These are phyloP conservation scores for Sclerotinia subarctica DNA, from an alignment of 2,329 filamentous ascomycete genomes.

Conservation along the genomic window DNA sequence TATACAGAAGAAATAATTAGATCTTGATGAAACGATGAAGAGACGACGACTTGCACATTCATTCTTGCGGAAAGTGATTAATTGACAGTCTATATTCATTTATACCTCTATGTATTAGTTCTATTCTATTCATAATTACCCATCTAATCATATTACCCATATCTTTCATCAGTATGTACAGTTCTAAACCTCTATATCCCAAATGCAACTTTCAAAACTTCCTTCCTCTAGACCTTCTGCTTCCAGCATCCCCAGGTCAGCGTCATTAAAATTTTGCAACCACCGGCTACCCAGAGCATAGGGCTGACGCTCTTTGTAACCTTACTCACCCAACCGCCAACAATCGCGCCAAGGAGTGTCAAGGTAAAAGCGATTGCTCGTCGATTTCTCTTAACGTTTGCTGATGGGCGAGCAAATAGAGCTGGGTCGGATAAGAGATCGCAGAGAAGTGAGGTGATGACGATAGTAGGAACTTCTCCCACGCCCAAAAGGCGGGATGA, in stretches of 20 bases:
- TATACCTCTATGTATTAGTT: background rate
- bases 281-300: conserved; percentile 40
- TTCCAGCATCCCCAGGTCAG: conserved; percentile 46
- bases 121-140: background rate
- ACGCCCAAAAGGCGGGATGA: conserved; percentile 65
- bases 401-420: conserved; percentile 39
- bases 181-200: background rate
- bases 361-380: conserved; percentile 48
- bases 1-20: background rate
- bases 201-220: background rate
- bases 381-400: conserved; percentile 50
- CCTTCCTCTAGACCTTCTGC: background rate
- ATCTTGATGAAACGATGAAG: background rate
- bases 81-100: background rate
- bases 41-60: background rate
- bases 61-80: background rate
- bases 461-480: conserved; percentile 68
- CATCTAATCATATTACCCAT: background rate
- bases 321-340: conserved; percentile 46
- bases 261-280: conserved; percentile 52
- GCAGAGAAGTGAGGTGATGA: conserved; percentile 75
- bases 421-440: conserved; percentile 67
- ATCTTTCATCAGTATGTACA: background rate
- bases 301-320: conserved; percentile 47
- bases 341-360: conserved; percentile 48